Base-by-base conservation (phyloP, 2,329 filamentous ascomycete species). In the Xylariaceae sp. region DNA sequence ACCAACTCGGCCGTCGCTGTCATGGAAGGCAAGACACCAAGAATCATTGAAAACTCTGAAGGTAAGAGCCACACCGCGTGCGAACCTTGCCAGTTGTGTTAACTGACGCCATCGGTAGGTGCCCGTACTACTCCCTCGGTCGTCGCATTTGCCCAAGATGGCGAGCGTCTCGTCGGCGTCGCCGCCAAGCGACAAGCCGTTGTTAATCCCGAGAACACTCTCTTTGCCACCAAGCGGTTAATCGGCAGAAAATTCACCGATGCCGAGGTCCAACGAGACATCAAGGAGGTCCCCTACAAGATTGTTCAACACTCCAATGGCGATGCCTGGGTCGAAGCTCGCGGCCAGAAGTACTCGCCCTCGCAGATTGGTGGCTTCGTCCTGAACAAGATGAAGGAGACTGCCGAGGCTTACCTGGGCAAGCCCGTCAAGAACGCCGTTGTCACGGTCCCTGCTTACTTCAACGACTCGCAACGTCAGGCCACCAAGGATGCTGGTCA, bases 371-470 rank as follows among this genome's bases (percentile, higher is more conserved):
- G 90, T 78, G 90, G 89, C 61, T 95, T 96, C 68, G 77, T 96
- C 52, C 79, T 97, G 58, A 83, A 88, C 68, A 96, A 97, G 81
- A 96, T 96, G 90, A 96, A 94, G 81, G 90, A 96, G 77, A 97
- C 90, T 36, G 90, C 90, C 51, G 89, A 96, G 74, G 75, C 85
- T 47, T 95, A 94, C 72, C 79, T 95, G 52, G 81, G 85, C 70
- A 94, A 88, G 75, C 79, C 80, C 45, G 71, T 94, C 60, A 92
- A 94, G 79, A 95, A 97, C 64, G 90, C 88, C 56, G 90, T 97
- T 46, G 90, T 97, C 55, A 97, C 90, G 46, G 89, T 96, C 26
- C 89, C 89, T 49, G 89, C 89, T 58, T 97, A 97, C 78, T 97
- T 97, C 80, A 97, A 97, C 70, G 89, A 97, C 69, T 89, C 87